Evolutionary conservation across 352 stramenopile genomes (phyloP).

Genomic region (Globisporangium radiosum): DNA sequence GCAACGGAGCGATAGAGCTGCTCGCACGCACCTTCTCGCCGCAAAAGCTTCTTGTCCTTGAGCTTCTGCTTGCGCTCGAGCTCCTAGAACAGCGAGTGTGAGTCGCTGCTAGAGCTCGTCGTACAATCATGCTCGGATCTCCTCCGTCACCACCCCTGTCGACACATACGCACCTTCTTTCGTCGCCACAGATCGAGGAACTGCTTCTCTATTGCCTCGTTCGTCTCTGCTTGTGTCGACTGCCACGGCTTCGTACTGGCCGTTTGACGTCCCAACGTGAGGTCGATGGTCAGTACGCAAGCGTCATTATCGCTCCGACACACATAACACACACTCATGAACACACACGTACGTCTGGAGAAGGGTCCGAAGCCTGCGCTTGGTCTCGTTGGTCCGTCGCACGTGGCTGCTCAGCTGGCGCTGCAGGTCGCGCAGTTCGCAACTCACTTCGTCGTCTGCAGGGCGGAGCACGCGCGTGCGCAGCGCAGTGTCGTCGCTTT

Average conservation of each 20-base stretch:
- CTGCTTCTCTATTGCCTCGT: conserved; percentile 40
- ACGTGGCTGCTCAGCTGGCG: conserved; percentile 30
- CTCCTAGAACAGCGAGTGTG: conserved; percentile 25
- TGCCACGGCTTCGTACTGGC: conserved; percentile 61
- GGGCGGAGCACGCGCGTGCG: conserved; percentile 17
- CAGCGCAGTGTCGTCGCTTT: conserved; percentile 25
- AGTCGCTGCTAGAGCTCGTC: neutral
- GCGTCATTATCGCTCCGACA: no score
- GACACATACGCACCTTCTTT: conserved; percentile 39
- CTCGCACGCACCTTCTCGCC: conserved; percentile 35
- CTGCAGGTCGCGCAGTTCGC: conserved; percentile 56
- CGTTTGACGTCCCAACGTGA: no score
- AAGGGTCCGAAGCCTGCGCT: conserved; percentile 42
- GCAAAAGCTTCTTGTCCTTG: conserved; percentile 65
- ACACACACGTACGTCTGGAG: conserved; percentile 33
- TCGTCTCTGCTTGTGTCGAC: conserved; percentile 33
- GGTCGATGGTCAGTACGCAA: no score
- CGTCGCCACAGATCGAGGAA: conserved; percentile 56
- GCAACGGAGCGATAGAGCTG: no score
- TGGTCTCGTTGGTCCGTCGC: conserved; percentile 50
- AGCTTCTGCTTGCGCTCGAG: conserved; percentile 64
- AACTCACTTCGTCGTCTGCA: conserved; percentile 56
- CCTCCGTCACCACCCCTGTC: no score
- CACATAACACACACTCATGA: neutral
- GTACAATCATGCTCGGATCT: no score